Percentiles rank a stretch among this genome's conserved stretches.
phyloP scores from a whole-genome alignment of 495 filamentous ascomycete genomes.

The Alectoria sarmentosa region DNA sequence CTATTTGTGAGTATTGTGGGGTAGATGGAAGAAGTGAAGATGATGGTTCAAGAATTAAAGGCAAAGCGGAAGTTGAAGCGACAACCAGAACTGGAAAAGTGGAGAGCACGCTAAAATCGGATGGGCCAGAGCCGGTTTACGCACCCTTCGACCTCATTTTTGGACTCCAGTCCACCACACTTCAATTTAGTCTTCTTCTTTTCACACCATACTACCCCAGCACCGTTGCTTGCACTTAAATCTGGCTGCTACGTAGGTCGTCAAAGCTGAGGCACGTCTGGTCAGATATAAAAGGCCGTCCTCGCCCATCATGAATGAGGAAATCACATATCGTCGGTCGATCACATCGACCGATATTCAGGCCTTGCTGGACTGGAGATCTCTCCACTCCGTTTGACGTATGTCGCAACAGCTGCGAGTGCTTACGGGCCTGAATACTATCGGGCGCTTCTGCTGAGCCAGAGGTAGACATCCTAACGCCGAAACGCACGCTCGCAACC shows the following conservation, averaged over 20 bases:
- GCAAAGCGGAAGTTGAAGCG: slow-evolving; percentile 3
- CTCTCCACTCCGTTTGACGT: background rate
- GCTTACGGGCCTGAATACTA: slow-evolving; percentile 2
- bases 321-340: background rate
- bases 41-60: background rate
- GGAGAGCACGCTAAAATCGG: background rate
- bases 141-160: background rate
- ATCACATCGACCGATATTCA: background rate
- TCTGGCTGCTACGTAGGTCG: background rate
- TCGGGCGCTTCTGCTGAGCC: slow-evolving; percentile 2
- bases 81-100: background rate
- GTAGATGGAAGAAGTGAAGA: background rate
- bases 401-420: background rate
- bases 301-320: slow-evolving; percentile 1
- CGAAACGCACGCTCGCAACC: slow-evolving; percentile 36
- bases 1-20: background rate
- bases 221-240: background rate
- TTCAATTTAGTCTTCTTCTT: background rate
- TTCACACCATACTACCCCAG: slow-evolving; percentile 4
- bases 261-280: slow-evolving; percentile 1
- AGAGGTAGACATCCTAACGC: slow-evolving; percentile 20
- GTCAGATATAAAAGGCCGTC: background rate
- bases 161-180: background rate
- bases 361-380: slow-evolving; percentile 5
- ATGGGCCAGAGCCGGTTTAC: background rate